Conservation (phyloP, 129 eudicot genomes). For the Artemisia argyi region DNA sequence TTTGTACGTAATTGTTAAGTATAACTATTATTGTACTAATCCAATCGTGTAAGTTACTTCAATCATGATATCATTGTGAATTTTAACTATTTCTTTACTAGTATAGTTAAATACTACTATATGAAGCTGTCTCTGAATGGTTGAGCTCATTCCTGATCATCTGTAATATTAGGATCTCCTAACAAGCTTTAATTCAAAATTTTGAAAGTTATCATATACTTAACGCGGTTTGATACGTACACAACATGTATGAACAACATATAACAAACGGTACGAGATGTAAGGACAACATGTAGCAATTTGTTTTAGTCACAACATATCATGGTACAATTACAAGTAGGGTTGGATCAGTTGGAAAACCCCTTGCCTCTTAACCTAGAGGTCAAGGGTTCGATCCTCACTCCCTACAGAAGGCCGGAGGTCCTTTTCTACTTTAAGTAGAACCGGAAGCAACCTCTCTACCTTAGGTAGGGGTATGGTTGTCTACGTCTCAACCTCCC, state of each 20-base stretch:
- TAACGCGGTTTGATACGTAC: background rate
- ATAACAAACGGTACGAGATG: no score
- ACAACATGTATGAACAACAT: no score
- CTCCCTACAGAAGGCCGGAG: no score
- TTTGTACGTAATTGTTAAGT: background rate
- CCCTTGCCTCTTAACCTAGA: no score
- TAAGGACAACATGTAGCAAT: no score
- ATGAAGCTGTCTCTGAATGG: conserved; percentile 2
- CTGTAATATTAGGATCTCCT: background rate
- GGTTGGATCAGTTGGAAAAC: no score
- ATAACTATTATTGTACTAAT: conserved; percentile 20
- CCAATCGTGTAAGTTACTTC: conserved; percentile 34
- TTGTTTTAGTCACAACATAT: background rate
- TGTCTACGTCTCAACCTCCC: no score
- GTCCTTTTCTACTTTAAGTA: no score
- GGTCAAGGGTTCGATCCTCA: no score
- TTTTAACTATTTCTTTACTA: conserved; percentile 6
- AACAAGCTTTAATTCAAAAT: background rate
- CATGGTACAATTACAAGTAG: no score
- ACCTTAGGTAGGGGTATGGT: no score
- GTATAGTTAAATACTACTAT: background rate
- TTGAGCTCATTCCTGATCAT: conserved; percentile 4
- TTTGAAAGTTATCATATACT: background rate
- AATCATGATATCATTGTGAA: conserved; percentile 11
- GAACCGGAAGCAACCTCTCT: no score